Base-by-base conservation (phyloP, 2,329 filamentous ascomycete genomes). In the Penicillium sumatraense region DNA sequence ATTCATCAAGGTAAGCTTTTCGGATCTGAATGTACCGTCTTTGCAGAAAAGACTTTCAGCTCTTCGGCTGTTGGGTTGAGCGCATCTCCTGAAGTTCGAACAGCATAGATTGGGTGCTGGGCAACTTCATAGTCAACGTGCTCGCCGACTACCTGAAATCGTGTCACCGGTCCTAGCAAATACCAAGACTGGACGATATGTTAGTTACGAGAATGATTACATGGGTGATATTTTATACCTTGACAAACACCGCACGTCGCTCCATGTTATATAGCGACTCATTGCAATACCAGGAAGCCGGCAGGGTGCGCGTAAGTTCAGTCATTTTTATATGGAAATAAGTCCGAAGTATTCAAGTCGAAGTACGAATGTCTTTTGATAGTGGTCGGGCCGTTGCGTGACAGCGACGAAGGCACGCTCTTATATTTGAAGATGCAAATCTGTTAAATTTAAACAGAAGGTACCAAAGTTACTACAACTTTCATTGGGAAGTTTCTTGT, bases 211-310 rank as follows among this genome's bases (percentile, higher is more conserved):
- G 11, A 26, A 9, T 21, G 1, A 9, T 29, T 23, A 7, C 10
- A 44, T 18, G n/a, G n/a, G n/a, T n/a, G 26, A 29, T 14, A 11
- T 13, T 7, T 38, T 55, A 53, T 62, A 76, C 78, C 64, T 81
- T 82, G 42, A 79, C 52, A 60, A 82, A 82, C 9, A 83, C 78
- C 5, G 78, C 79, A 47, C 77, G 70, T 42, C 78, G 71, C 64
- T 82, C 80, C 49, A 83, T 72, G 44, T 81, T 75, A 66, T 82
- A 82, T 9, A 83, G 69, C 14, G 78, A 71, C 29, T 67, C 60
- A 54, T 77, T 82, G 61, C 76, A 75, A 56, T 81, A 83, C 80
- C 80, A 82, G 1, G 80, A 82, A 11, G 80, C 80, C n/a, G 80
- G 80, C 35, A 83, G 68, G 18, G 80, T 82, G 46, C 72, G 65